Percentiles rank a stretch among this genome's conserved stretches.
Conservation (phyloP, 495 filamentous ascomycete species). For the Eremomyces bilateralis region DNA sequence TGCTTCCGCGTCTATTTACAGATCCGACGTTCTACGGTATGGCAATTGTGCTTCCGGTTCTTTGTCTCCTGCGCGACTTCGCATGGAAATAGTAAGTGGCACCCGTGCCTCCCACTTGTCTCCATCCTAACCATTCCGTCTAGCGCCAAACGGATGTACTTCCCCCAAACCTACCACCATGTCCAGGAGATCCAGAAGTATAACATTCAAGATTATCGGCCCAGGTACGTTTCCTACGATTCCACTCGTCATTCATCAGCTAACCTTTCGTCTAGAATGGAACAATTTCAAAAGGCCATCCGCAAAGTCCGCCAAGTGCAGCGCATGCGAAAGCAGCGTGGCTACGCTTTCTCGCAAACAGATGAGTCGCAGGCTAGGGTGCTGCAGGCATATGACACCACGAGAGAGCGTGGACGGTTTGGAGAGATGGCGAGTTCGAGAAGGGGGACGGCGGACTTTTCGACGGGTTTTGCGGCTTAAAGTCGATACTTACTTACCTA, state of each 20-base stretch:
- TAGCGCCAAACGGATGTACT: slow-evolving; percentile 77
- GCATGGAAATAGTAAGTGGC: slow-evolving; percentile 38
- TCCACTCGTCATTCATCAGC: background rate
- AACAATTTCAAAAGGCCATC: slow-evolving; percentile 99
- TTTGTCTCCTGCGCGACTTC: slow-evolving; percentile 82
- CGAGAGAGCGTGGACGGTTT: slow-evolving; percentile 69
- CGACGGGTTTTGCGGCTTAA: too few relatives aligned
- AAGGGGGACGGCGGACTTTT: too few relatives aligned
- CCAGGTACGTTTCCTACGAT: slow-evolving; percentile 32
- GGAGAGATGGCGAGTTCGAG: slow-evolving; percentile 85
- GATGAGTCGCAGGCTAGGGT: slow-evolving; percentile 88
- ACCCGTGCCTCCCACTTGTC: background rate
- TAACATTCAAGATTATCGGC: slow-evolving; percentile 97
- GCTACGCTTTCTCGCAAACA: slow-evolving; percentile 94
- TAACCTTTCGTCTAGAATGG: slow-evolving; percentile 40
- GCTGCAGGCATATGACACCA: slow-evolving; percentile 94
- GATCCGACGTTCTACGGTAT: slow-evolving; percentile 82
- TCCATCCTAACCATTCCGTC: slow-evolving; percentile 11
- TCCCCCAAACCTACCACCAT: slow-evolving; percentile 89
- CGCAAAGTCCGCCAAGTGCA: slow-evolving; percentile 96
- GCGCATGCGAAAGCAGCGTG: slow-evolving; percentile 96
- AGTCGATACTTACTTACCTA: too few relatives aligned
- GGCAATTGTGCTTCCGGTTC: slow-evolving; percentile 50
- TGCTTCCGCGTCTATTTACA: slow-evolving; percentile 58
- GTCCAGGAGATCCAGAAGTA: slow-evolving; percentile 99